Evolutionary conservation across 148 eudicot species (phyloP), one percentile per base, ranked within the genome.

Genomic region (Bassia scoparia): DNA sequence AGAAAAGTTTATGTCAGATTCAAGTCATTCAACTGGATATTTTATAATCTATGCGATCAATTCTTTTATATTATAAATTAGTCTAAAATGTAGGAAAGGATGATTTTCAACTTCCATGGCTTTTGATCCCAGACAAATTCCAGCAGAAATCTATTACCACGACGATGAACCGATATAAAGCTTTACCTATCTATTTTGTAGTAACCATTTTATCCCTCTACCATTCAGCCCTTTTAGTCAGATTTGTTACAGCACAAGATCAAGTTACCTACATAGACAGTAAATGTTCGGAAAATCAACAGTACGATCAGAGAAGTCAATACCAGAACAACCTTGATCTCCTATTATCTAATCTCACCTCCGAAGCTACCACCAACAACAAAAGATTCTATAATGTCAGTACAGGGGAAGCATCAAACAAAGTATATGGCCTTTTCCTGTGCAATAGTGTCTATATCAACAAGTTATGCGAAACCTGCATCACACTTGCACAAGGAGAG

Each of bases 351-450:
- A 74, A 74, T 29, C 81, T 79, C 38, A 61, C 55, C 55, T 21
- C 70, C n/a, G 35, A 74, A 69, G 72, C 67, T 13, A 53, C 10
- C 74, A 54, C 70, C 37, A 53, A 74, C 20, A 74, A 52, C 56
- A 21, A 52, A 52, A 52, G 62, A 29, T 79, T 79, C 65, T 61
- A 69, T 16, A 74, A 79, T 14, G 43, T 69, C 29, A 68, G 60
- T 17, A 26, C 14, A 2, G 74, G 78, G 11, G 59, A 79, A 69
- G 26, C 46, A 33, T 9, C 62, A 21, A 68, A 74, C 65, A 63
- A 41, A 74, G 77, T 69, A 58, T 79, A 74, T 24, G 82, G 82
- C 50, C 74, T 79, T 41, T 74, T 62, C 70, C 71, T 69, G 15
- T 74, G 82, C 43, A 74, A 53, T 20, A 54, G 38, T 15, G 12